A percentile compares a stretch with the other conserved stretches of the same genome.
Conservation (phyloP, 495 filamentous ascomycete genomes). For the Tuber calosporum region DNA sequence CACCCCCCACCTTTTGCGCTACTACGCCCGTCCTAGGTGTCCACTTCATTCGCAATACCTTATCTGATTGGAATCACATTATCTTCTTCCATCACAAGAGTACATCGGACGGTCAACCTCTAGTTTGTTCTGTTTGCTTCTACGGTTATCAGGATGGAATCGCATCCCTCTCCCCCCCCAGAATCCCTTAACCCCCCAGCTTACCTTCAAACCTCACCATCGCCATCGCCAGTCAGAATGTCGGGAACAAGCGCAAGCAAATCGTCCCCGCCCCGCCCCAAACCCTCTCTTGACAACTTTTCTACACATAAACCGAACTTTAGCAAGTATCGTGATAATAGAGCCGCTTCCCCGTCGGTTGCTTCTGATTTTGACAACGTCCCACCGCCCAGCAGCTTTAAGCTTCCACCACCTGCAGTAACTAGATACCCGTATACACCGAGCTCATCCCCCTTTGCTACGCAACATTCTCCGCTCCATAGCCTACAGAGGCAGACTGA, state of each 20-base stretch:
- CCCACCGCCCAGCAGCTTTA: slow-evolving; percentile 15
- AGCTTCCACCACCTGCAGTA: slow-evolving; percentile 30
- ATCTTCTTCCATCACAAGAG: not conserved
- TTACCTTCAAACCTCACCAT: slow-evolving; percentile 22
- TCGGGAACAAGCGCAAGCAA: not conserved
- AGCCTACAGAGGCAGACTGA: slow-evolving; percentile 50
- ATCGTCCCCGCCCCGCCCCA: slow-evolving; percentile 17
- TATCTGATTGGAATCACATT: not conserved
- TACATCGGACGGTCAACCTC: not conserved
- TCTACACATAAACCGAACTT: not conserved
- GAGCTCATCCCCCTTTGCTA: slow-evolving; percentile 22
- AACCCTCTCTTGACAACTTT: slow-evolving; percentile 15
- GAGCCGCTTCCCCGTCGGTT: slow-evolving; percentile 3
- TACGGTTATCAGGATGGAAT: not conserved
- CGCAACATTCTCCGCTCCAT: slow-evolving; percentile 41
- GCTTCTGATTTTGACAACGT: slow-evolving; percentile 4
- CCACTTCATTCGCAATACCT: not conserved
- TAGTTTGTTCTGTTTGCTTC: not conserved
- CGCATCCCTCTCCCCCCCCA: slow-evolving; percentile 14
- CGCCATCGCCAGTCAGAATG: not conserved
- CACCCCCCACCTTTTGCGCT: not conserved
- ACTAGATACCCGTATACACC: slow-evolving; percentile 30
- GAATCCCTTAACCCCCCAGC: slow-evolving; percentile 23
- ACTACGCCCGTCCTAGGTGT: not conserved
- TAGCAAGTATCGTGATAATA: slow-evolving; percentile 8